Conservation (phyloP, 2,329 filamentous ascomycete genomes). For the Diplodia sapinea region DNA sequence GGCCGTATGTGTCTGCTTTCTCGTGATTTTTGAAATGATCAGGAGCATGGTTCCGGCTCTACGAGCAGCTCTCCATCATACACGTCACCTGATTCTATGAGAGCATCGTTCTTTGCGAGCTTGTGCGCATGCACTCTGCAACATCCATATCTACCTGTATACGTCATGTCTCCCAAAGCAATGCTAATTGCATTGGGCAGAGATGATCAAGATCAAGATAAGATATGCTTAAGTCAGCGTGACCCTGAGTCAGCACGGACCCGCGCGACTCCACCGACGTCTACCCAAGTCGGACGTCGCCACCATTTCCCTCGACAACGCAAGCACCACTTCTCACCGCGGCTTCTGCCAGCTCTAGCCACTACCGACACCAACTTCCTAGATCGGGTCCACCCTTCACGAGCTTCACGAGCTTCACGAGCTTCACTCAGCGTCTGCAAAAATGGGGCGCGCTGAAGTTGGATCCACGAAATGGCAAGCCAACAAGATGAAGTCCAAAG, state of each 20-base stretch:
- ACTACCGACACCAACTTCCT: not conserved
- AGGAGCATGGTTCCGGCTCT: not conserved
- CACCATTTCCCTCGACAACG: not conserved
- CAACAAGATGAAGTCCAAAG: slow-evolving; percentile 88
- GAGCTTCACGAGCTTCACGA: not conserved
- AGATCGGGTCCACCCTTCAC: not conserved
- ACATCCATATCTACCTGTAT: not conserved
- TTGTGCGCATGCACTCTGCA: not conserved
- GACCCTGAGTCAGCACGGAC: not conserved
- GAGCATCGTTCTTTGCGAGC: too few species aligned
- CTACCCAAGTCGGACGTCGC: not conserved
- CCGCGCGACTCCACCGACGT: not conserved
- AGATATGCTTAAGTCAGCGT: not conserved
- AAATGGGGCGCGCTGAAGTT: slow-evolving; percentile 89
- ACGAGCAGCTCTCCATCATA: not conserved
- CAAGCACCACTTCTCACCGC: not conserved
- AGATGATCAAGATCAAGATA: not conserved
- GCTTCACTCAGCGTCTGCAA: slow-evolving; percentile 43
- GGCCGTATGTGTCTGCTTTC: not conserved
- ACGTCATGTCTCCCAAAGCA: not conserved
- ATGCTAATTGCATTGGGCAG: too few species aligned
- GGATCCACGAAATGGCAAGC: slow-evolving; percentile 88
- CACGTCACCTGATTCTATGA: too few species aligned
- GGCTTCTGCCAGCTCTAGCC: not conserved
- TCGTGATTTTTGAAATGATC: not conserved